A percentile compares a stretch with the other conserved stretches of the same genome.
These are phyloP conservation scores for Acmispon strigosus DNA, from an alignment of 306 rosid species.

Conservation along the genomic window DNA sequence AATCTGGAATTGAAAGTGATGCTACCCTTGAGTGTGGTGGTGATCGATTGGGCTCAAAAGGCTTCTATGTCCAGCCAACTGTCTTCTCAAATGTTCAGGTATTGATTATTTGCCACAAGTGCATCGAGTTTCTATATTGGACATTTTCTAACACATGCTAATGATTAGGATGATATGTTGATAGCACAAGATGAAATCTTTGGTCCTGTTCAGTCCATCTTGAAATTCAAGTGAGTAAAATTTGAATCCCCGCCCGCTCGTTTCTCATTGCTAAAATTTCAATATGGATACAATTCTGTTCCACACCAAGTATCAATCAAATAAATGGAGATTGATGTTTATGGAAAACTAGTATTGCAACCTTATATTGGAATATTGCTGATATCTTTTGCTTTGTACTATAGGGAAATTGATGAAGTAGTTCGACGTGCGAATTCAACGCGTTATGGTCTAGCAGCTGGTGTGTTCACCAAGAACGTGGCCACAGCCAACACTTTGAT, in stretches of 20 bases:
- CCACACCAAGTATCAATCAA: neutral
- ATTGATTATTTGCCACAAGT: neutral
- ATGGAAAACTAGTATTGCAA: neutral
- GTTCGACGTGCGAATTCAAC: conserved; percentile 59
- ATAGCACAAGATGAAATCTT: conserved; percentile 94
- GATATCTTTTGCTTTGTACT: neutral
- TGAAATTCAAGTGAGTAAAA: conserved; percentile 81
- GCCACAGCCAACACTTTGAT: conserved; percentile 61
- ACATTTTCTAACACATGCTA: conserved; percentile 12
- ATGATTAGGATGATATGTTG: conserved; percentile 72
- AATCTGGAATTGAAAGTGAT: conserved; percentile 57
- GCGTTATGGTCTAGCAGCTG: conserved; percentile 75
- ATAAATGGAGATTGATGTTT: neutral
- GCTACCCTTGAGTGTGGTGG: conserved; percentile 96
- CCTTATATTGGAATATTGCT: neutral
- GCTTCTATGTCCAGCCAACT: conserved; percentile 84
- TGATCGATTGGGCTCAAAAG: conserved; percentile 66
- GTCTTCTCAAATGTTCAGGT: conserved; percentile 96
- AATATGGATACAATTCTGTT: neutral
- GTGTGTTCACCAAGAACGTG: conserved; percentile 65
- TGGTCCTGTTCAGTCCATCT: conserved; percentile 86
- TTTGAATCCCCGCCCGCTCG: neutral
- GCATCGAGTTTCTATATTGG: neutral
- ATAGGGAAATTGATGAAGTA: conserved; percentile 75
- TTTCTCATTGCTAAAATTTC: neutral